Evolutionary conservation across 768 basidiomycete species (phyloP), one percentile per base, ranked within the genome.

Genomic region (Suillus subalutaceus): DNA sequence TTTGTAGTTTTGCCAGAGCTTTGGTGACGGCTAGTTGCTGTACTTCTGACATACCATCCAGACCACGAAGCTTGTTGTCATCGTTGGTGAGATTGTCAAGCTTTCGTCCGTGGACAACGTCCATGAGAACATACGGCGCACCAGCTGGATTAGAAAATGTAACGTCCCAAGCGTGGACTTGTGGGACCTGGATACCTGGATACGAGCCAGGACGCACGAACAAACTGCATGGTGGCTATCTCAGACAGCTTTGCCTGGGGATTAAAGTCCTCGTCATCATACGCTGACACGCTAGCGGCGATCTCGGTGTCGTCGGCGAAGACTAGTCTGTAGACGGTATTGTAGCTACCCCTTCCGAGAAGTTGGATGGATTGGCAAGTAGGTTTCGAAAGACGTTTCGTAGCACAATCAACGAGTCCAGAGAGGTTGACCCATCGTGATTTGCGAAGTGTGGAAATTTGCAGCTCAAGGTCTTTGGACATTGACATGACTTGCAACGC

Each of bases 51-150:
- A 59, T 59, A 40, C 38, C 15, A 10, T 40, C 38, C 23, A 59
- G 38, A 18, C 57, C 57, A 4, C 57, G 5, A 40, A 59, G 37
- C 2, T 9, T 16, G 8, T 23, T 16, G 23, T 23, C 23, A 40
- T 40, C 4, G n/a, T 59, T 40, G 8, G 5, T 59, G 38, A 59
- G 8, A 26, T 26, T 1, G 13, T 59, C 4, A 9, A 59, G 16
- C 7, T 18, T 40, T 59, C 57, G 38, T 10, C 57, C 57, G 23
- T 40, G 8, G 15, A 59, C 16, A 15, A 59, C n/a, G 16, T 59
- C 57, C 57, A 59, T 59, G 57, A 59, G 15, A 26, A 59, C 57
- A 40, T 59, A 59, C 10, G 38, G 57, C 3, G 57, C 57, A 40
- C 57, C 38, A 40, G 40, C 57, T 15, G 16, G 38, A 59, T 59